phyloP scores from a whole-genome alignment of 352 stramenopile species.

The Elongisporangium anandrum region DNA sequence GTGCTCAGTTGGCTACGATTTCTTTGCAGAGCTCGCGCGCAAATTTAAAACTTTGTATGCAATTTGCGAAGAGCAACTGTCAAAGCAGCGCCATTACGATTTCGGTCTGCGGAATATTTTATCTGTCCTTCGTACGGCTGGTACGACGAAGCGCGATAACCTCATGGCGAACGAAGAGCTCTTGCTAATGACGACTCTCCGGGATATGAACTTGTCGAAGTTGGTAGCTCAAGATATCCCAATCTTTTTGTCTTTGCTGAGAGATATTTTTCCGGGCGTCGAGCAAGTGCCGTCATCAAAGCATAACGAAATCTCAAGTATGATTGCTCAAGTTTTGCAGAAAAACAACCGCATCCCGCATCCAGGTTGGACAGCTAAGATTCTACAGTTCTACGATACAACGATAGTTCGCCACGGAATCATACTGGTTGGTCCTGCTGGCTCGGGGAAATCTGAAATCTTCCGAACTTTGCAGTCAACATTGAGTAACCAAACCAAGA shows the following conservation, averaged over 20 bases:
- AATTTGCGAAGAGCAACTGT: constrained; percentile 93
- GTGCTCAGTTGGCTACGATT: constrained; percentile 89
- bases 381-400: constrained; percentile 92
- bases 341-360: constrained; percentile 65
- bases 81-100: constrained; percentile 93
- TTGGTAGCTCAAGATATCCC: constrained; percentile 90
- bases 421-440: constrained; percentile 86
- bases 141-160: constrained; percentile 93
- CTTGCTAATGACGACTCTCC: constrained; percentile 93
- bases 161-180: constrained; percentile 90
- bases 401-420: constrained; percentile 91
- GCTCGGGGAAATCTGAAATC: constrained; percentile 77
- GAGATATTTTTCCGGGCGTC: constrained; percentile 82
- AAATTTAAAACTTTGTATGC: constrained; percentile 96
- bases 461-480: constrained; percentile 61
- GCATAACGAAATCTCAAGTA: constrained; percentile 64
- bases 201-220: constrained; percentile 94
- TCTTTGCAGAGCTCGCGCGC: constrained; percentile 90
- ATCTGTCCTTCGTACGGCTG: constrained; percentile 93
- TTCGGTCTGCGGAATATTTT: constrained; percentile 94
- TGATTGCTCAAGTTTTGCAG: constrained; percentile 66
- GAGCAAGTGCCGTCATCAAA: constrained; percentile 41
- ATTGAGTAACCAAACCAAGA: constrained; percentile 51
- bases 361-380: constrained; percentile 80
- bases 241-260: constrained; percentile 88